Evolutionary conservation across 352 stramenopile species (phyloP).

Genomic region (Blastocystis sp.): DNA sequence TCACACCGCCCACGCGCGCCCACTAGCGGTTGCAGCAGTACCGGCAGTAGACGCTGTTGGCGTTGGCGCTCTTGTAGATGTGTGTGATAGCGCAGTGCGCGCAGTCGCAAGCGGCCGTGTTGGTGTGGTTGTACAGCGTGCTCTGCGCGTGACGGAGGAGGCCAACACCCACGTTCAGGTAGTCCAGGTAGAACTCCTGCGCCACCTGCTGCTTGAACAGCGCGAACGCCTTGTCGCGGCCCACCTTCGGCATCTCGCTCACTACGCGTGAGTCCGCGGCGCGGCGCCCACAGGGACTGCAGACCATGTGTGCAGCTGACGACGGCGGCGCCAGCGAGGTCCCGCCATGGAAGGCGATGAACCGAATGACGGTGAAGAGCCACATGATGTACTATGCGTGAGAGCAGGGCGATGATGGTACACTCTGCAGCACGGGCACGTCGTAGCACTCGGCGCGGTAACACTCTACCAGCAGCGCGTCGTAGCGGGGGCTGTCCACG

Average conservation of each 20-base stretch:
- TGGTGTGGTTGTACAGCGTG: conserved; percentile 36
- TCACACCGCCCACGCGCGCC: neutral
- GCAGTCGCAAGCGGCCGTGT: neutral
- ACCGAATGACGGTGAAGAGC: conserved; percentile 22
- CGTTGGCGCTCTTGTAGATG: neutral
- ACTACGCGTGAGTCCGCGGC: neutral
- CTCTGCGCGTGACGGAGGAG: neutral
- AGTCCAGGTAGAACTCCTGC: conserved; percentile 1
- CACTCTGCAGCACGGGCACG: neutral
- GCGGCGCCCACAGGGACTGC: neutral
- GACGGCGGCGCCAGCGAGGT: neutral
- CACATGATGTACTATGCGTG: conserved; percentile 38
- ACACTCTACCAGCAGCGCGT: neutral
- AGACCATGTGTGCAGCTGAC: neutral
- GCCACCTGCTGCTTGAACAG: neutral
- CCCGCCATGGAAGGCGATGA: neutral
- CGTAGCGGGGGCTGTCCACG: neutral
- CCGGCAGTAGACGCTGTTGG: conserved; percentile 39
- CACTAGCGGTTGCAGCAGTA: conserved; percentile 46
- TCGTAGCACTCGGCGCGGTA: neutral
- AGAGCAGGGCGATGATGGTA: neutral
- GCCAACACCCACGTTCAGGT: neutral
- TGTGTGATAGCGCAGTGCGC: conserved; percentile 4
- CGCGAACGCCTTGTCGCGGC: conserved; percentile 12
- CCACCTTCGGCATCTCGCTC: neutral